Conservation (phyloP, 1,284 basidiomycete genomes). For the Pascua guehoae region DNA sequence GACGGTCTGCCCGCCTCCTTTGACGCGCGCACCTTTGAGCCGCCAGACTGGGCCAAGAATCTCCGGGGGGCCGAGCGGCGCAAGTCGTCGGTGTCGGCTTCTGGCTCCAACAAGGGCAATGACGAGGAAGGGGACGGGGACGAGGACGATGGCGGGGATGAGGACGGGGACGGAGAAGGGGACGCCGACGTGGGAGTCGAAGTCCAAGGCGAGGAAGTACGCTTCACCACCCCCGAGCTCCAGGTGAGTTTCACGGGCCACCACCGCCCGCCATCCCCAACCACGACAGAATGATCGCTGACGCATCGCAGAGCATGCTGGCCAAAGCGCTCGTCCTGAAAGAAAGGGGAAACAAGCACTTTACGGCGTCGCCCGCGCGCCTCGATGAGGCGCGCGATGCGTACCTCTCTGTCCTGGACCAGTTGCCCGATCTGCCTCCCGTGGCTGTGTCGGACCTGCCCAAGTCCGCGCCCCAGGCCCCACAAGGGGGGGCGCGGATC, state of each 20-base stretch:
- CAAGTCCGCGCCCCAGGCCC: too few relatives aligned
- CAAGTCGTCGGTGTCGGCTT: too few relatives aligned
- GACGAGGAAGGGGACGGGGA: too few relatives aligned
- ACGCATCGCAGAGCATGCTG: constrained; percentile 23
- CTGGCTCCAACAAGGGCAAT: too few relatives aligned
- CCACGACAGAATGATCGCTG: too few relatives aligned
- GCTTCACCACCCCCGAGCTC: constrained; percentile 26
- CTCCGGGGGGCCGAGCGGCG: not conserved
- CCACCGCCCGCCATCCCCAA: too few relatives aligned
- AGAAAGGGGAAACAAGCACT: constrained; percentile 36
- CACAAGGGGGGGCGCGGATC: not conserved
- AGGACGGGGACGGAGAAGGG: constrained; percentile 30
- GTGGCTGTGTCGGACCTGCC: too few relatives aligned
- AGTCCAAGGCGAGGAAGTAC: constrained; percentile 1
- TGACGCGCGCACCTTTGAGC: constrained; percentile 32
- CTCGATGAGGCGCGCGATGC: constrained; percentile 27
- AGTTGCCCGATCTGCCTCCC: constrained; percentile 19
- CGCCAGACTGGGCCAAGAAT: constrained; percentile 33
- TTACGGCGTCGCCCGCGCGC: constrained; percentile 28
- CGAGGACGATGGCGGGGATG: constrained; percentile 7
- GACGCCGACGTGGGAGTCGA: constrained; percentile 38
- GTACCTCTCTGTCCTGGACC: constrained; percentile 32
- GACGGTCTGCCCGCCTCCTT: constrained; percentile 12
- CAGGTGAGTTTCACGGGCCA: constrained; percentile 18
- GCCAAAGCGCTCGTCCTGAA: constrained; percentile 27